Conservation (phyloP, 2,329 filamentous ascomycete genomes). For the Metarhizium anisopliae region DNA sequence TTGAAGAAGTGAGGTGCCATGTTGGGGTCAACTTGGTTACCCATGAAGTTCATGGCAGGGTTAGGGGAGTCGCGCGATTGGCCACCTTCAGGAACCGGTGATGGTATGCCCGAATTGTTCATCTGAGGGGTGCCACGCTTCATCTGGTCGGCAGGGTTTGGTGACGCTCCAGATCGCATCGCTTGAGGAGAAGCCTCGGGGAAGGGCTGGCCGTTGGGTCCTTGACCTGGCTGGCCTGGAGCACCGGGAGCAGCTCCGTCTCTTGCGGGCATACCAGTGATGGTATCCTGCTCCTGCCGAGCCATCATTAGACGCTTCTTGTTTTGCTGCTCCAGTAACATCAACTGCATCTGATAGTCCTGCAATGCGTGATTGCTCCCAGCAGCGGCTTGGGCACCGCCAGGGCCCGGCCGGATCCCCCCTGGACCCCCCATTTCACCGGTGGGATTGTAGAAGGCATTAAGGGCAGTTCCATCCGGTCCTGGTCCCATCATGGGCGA, state of each 20-base stretch:
- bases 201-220: constrained; percentile 54
- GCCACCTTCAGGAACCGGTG: constrained; percentile 59
- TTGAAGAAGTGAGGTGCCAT: constrained; percentile 54
- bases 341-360: constrained; percentile 84
- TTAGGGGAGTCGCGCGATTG: constrained; percentile 59
- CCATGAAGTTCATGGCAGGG: constrained; percentile 53
- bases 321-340: constrained; percentile 80
- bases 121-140: constrained; percentile 70
- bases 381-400: constrained; percentile 35
- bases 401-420: constrained; percentile 48
- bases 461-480: constrained; percentile 51
- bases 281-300: constrained; percentile 64
- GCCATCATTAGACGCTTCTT: constrained; percentile 82
- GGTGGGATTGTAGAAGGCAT: constrained; percentile 53
- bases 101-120: constrained; percentile 59
- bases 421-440: constrained; percentile 48
- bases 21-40: constrained; percentile 51
- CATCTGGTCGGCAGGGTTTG: constrained; percentile 70
- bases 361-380: constrained; percentile 71
- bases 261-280: constrained; percentile 35
- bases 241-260: constrained; percentile 39
- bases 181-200: constrained; percentile 63
- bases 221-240: constrained; percentile 43
- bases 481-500: constrained; percentile 75
- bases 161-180: constrained; percentile 60